Conservation (phyloP, 225 moss, liverwort and hornwort genomes). For the Climacium dendroides region DNA sequence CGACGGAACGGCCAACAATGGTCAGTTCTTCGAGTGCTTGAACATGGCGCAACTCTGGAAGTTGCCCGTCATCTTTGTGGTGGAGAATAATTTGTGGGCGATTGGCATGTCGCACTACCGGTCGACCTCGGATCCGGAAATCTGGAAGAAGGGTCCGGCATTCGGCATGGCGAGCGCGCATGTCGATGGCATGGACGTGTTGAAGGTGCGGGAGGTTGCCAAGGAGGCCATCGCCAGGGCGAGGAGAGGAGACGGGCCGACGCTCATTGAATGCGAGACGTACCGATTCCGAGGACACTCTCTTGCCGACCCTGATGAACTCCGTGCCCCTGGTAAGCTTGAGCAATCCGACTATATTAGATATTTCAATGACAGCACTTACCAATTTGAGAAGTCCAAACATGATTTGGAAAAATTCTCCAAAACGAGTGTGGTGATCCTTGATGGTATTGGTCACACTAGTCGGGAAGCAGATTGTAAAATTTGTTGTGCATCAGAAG, state of each 20-base stretch:
- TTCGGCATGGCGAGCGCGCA: conserved; percentile 87
- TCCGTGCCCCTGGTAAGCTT: conserved; percentile 70
- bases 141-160: conserved; percentile 90
- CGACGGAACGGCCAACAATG: conserved; percentile 89
- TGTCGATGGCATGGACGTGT: conserved; percentile 93
- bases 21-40: conserved; percentile 96
- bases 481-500: neutral
- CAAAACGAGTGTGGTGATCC: neutral
- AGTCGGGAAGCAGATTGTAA: neutral
- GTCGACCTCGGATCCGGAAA: conserved; percentile 74
- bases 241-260: conserved; percentile 84
- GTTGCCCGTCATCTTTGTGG: conserved; percentile 77
- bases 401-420: no score
- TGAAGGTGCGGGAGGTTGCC: conserved; percentile 88
- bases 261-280: conserved; percentile 90
- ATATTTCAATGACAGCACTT: neutral
- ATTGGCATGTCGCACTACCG: conserved; percentile 92
- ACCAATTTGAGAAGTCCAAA: neutral
- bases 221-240: conserved; percentile 89
- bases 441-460: neutral
- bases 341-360: neutral
- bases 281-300: conserved; percentile 96
- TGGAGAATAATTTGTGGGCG: conserved; percentile 95
- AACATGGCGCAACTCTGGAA: conserved; percentile 98
- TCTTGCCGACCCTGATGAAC: conserved; percentile 94